These are phyloP conservation scores for Larix kaempferi DNA, from an alignment of 75 land plant species.

Conservation along the genomic window DNA sequence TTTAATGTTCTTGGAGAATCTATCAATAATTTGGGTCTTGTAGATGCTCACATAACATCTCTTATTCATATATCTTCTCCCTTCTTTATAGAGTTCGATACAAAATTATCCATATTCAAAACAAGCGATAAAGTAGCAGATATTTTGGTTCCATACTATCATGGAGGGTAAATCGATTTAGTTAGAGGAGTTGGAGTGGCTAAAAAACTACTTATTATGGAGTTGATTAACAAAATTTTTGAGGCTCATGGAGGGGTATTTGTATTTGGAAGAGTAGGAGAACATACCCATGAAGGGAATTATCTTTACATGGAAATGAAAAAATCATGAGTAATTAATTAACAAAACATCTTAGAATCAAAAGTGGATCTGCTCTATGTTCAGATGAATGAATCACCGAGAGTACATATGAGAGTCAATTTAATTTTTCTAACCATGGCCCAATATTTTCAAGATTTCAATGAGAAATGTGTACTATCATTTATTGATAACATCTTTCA, in stretches of 20 bases:
- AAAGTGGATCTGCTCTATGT: conserved; percentile 5
- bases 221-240: conserved; percentile 33
- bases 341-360: conserved; percentile 3
- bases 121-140: too few relatives aligned
- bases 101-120: too few relatives aligned
- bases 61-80: too few relatives aligned
- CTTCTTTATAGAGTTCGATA: too few relatives aligned
- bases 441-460: conserved; percentile 19
- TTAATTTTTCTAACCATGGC: conserved; percentile 27
- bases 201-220: conserved; percentile 27
- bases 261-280: conserved; percentile 22
- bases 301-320: conserved; percentile 11
- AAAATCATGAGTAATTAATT: background rate
- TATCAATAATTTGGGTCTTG: too few relatives aligned
- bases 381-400: conserved; percentile 23
- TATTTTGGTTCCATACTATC: too few relatives aligned
- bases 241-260: conserved; percentile 26
- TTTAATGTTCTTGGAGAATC: too few relatives aligned
- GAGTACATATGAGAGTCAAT: background rate
- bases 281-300: conserved; percentile 22
- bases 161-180: too few relatives aligned
- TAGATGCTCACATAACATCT: too few relatives aligned
- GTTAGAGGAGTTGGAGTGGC: background rate
- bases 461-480: too few relatives aligned
- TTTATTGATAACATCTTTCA: too few relatives aligned